Percentiles rank a stretch among this genome's conserved stretches.
Evolutionary conservation across 345 rosid species (phyloP).

Genomic region (Pugionium cornutum): DNA sequence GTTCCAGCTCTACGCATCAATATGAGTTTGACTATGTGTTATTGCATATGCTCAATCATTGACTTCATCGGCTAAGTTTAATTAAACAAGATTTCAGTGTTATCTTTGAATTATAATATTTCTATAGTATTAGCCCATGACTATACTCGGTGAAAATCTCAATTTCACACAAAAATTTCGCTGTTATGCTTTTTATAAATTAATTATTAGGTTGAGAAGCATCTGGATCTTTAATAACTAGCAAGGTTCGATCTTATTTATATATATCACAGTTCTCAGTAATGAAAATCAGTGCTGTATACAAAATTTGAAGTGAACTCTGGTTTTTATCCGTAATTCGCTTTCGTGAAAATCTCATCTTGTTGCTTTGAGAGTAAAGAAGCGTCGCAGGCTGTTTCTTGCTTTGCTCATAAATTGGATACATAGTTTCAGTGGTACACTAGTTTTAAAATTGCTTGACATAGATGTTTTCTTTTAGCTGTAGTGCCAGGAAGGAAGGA

Average conservation of each 20-base stretch:
- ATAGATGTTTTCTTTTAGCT: constrained; percentile 31
- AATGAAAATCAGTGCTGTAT: background rate
- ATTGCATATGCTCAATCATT: constrained; percentile 6
- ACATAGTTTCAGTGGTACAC: constrained; percentile 8
- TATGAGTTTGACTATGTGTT: constrained; percentile 25
- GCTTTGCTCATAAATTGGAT: constrained; percentile 14
- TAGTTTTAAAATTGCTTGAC: constrained; percentile 24
- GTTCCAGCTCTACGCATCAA: constrained; percentile 45
- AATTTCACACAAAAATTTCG: background rate
- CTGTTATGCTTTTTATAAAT: background rate
- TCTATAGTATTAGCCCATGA: constrained; percentile 14
- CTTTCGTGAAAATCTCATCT: constrained; percentile 13
- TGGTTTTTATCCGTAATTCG: constrained; percentile 4
- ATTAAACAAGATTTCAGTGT: constrained; percentile 17
- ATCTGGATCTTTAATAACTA: background rate
- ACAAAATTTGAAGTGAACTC: background rate
- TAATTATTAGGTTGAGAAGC: background rate
- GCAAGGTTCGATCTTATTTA: constrained; percentile 9
- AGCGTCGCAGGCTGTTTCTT: constrained; percentile 25
- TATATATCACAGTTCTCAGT: constrained; percentile 2
- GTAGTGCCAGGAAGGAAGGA: constrained; percentile 61
- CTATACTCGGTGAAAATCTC: constrained; percentile 2
- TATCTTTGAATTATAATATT: constrained; percentile 12
- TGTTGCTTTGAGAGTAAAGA: constrained; percentile 15
- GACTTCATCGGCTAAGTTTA: constrained; percentile 18